Base-by-base conservation (phyloP, 345 rosid genomes). In the Eucalyptus sp. region DNA sequence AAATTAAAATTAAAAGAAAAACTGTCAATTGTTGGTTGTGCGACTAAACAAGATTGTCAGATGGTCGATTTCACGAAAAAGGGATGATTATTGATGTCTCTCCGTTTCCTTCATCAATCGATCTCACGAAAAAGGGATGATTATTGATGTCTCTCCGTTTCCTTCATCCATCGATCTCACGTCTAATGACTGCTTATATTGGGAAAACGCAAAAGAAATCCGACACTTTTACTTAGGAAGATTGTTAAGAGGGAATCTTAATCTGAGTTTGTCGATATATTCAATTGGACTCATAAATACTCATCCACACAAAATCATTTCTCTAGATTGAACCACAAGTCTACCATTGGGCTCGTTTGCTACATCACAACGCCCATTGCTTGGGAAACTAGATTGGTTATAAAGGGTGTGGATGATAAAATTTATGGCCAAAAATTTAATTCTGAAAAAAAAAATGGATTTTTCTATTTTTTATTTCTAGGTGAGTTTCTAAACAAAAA, bases 301-400 rank as follows among this genome's bases (percentile, higher is more conserved):
- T 56, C 29, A 11, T 56, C 29, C 29, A 56, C 62, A 56, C 13
- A 9, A 56, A 1, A 56, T 56, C 62, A 24, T 24, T 24, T 56
- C 29, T 56, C 62, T 13, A 24, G 3, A 56, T 56, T 24, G 13
- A 56, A 24, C 29, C 29, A 24, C 29, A 56, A 56, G 29, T 24
- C 13, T 2, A 56, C 62, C 62, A 24, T 56, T 3, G 1, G 1
- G 29, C 62, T 6, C 62, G 24, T 22, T 24, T 24, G 13, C 29
- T 24, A 24, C 29, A 56, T 13, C 62, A 24, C 29, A 56, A 56
- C 0, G 29, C 13, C 62, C 62, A 56, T 1, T 27, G 25, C 25
- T 0, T 24, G 1, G 29, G 0, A 22, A 54, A 54, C 11, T 4
- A 1, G 5, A 24, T 24, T 24, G 13, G 62, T 4, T 24, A 56